Base-by-base conservation (phyloP, 257 asterid genomes). In the Misopates orontium region DNA sequence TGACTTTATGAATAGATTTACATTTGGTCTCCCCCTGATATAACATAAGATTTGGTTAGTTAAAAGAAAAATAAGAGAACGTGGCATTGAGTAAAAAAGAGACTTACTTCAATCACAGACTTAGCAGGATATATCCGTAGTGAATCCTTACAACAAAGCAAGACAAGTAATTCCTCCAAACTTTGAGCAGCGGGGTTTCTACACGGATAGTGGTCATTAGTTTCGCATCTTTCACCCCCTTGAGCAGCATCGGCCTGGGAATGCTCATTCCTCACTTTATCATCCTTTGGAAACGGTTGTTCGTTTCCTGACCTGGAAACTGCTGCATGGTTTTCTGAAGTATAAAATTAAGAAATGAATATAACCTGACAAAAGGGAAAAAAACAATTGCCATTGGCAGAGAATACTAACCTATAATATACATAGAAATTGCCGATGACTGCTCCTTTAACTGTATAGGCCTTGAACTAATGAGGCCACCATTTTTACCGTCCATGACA, bases 391-490 rank as follows among this genome's bases (percentile, higher is more conserved):
- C 32, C 50, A 45, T 31, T 68, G 21, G 31, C 67, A 66, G 66
- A 70, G 52, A 67, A 72, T 72, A 83, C 90, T 83, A 85, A 80
- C 98, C 98, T 86, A 91, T 82, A 60, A 85, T 77, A 80, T 86
- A 60, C 87, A 91, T 48, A 47, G 98, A 83, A 80, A 88, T 71
- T 66, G 95, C 87, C 65, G 83, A 66, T 60, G 94, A 71, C 64
- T 73, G 73, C 70, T 81, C 86, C 85, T 81, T 88, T 73, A 82
- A 78, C 67, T 74, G 83, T 64, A 75, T 44, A 54, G 91, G 87
- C 65, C 65, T 71, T 69, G 94, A 79, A 82, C 77, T 67, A 75
- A 82, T 73, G 64, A 75, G 54, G 70, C 80, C 78, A 60, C 94
- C 91, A 58, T 52, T 80, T 62, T 59, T 75, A 68, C 86, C 77